Percentiles rank a stretch among this genome's conserved stretches.
phyloP scores from a whole-genome alignment of 164 flowering plant species.

The Vitis vinifera region DNA sequence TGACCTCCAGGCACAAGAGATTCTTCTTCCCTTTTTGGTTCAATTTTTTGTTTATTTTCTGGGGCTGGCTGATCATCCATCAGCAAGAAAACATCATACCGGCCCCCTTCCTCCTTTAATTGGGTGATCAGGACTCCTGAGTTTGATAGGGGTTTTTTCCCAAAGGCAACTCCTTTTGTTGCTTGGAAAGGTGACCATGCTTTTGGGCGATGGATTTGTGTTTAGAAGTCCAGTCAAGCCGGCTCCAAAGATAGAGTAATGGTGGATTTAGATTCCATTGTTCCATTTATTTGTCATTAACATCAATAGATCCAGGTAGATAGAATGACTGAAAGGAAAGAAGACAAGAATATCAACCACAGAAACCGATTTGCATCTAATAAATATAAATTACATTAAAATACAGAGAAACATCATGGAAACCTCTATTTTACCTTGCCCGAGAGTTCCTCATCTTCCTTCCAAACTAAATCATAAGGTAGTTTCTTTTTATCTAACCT shows the following conservation, averaged over 20 bases:
- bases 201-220: conserved; percentile 58
- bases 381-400: not conserved
- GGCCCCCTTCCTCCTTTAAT: not conserved
- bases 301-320: conserved; percentile 80
- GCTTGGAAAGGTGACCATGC: conserved; percentile 42
- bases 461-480: conserved; percentile 71
- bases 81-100: not conserved
- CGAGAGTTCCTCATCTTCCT: conserved; percentile 47
- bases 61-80: conserved; percentile 9
- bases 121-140: not conserved
- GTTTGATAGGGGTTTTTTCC: not conserved
- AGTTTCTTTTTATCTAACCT: conserved; percentile 61
- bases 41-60: too few species aligned
- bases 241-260: conserved; percentile 85
- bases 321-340: conserved; percentile 66
- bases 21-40: too few species aligned
- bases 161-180: not conserved
- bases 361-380: not conserved
- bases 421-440: conserved; percentile 53
- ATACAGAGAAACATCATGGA: not conserved
- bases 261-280: conserved; percentile 76
- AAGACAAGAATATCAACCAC: conserved; percentile 4
- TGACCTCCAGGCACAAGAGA: too few species aligned
- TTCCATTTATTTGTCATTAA: conserved; percentile 59
- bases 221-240: conserved; percentile 55